These are phyloP conservation scores for Peterozyma xylosa DNA, from an alignment of 805 yeast species.

Conservation along the genomic window DNA sequence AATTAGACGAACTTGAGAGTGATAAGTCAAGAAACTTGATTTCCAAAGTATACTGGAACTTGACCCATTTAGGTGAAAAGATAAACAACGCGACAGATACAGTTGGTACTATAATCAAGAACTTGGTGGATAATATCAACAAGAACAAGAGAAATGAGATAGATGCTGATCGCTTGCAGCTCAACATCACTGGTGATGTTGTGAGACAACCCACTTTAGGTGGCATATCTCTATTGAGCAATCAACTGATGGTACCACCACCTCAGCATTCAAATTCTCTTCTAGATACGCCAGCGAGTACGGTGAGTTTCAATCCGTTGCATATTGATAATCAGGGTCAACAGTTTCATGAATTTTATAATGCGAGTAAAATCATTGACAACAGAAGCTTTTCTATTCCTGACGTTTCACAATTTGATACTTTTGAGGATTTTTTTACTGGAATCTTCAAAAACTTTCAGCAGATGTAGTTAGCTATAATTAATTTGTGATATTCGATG, in stretches of 20 bases:
- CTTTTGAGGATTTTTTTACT: slow-evolving; percentile 40
- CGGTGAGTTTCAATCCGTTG: not conserved
- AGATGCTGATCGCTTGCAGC: slow-evolving; percentile 7
- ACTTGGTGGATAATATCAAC: slow-evolving; percentile 29
- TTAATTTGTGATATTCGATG: no score
- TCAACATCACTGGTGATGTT: slow-evolving; percentile 3
- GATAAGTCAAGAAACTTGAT: slow-evolving; percentile 20
- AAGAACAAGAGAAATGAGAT: slow-evolving; percentile 10
- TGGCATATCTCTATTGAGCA: slow-evolving; percentile 9
- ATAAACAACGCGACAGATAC: slow-evolving; percentile 41
- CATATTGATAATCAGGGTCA: no score
- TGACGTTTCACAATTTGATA: slow-evolving; percentile 29
- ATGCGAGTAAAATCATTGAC: no score
- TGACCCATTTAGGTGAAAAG: slow-evolving; percentile 37
- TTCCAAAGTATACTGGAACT: slow-evolving; percentile 38
- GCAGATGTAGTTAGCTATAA: no score
- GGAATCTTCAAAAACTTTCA: slow-evolving; percentile 21
- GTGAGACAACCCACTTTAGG: not conserved
- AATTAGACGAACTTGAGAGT: slow-evolving; percentile 25
- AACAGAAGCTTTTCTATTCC: slow-evolving; percentile 13
- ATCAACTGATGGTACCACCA: slow-evolving; percentile 6
- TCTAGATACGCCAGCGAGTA: not conserved
- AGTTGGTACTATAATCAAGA: slow-evolving; percentile 37
- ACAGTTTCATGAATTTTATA: no score
- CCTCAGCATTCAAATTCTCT: slow-evolving; percentile 6